Evolutionary conservation across 192 early-diverging fungal genomes (phyloP).

Genomic region (Umbelopsis isabellina): DNA sequence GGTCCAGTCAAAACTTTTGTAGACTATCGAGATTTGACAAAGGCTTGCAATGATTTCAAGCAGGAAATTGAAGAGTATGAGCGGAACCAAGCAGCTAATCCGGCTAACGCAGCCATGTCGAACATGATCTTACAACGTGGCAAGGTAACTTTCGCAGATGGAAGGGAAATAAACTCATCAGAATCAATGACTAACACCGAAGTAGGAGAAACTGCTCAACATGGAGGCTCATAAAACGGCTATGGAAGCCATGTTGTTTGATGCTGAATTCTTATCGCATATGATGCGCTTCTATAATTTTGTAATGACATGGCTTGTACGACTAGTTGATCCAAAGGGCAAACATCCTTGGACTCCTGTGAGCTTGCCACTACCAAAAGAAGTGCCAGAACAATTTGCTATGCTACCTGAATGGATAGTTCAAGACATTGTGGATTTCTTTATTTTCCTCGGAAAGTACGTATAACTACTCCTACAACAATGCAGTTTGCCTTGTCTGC

Average conservation of each 20-base stretch:
- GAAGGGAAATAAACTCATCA: not conserved
- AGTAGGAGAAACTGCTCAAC: slow-evolving; percentile 65
- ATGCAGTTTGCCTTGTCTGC: not conserved
- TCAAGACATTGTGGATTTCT: slow-evolving; percentile 87
- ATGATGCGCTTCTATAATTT: slow-evolving; percentile 83
- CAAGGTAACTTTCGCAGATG: slow-evolving; percentile 24
- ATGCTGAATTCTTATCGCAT: slow-evolving; percentile 67
- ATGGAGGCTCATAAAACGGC: slow-evolving; percentile 70
- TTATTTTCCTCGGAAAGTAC: slow-evolving; percentile 68
- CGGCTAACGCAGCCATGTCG: slow-evolving; percentile 5
- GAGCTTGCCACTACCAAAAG: slow-evolving; percentile 56
- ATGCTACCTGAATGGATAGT: slow-evolving; percentile 92
- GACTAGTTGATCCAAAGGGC: slow-evolving; percentile 63
- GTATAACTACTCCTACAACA: slow-evolving; percentile 19
- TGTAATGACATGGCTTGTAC: slow-evolving; percentile 88
- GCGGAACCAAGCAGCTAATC: slow-evolving; percentile 22
- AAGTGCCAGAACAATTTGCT: slow-evolving; percentile 60
- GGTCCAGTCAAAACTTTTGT: slow-evolving; percentile 76
- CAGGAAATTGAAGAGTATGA: slow-evolving; percentile 68
- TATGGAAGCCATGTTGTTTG: slow-evolving; percentile 76
- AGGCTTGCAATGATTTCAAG: slow-evolving; percentile 69
- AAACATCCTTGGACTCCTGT: slow-evolving; percentile 47
- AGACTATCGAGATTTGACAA: slow-evolving; percentile 67
- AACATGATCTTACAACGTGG: slow-evolving; percentile 13
- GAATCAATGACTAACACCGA: not conserved